Evolutionary conservation across 129 eudicot species (phyloP).

Genomic region (Centaurea solstitialis): DNA sequence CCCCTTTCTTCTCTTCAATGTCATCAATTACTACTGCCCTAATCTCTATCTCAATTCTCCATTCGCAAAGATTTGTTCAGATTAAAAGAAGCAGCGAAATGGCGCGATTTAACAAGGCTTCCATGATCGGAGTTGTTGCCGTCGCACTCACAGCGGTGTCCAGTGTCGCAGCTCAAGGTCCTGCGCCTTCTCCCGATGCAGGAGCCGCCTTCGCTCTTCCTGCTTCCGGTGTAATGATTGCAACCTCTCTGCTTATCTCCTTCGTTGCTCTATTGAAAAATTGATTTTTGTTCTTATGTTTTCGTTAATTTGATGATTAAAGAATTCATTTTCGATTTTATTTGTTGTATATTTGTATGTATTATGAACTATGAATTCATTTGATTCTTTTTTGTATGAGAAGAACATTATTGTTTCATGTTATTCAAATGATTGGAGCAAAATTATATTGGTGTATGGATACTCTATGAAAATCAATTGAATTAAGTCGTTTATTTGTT

Average conservation of each 20-base stretch:
- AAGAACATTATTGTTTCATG: background rate
- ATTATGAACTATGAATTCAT: constrained; percentile 5
- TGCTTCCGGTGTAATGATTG: constrained; percentile 30
- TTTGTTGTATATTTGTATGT: constrained; percentile 15
- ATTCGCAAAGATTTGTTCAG: background rate
- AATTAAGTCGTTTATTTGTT: no score
- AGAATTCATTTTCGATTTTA: background rate
- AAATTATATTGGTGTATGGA: no score
- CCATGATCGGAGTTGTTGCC: constrained; percentile 9
- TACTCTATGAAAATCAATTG: no score
- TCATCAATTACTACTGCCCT: background rate
- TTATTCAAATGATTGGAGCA: background rate
- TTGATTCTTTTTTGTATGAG: background rate
- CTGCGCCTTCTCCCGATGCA: constrained; percentile 47
- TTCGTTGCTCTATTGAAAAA: constrained; percentile 29
- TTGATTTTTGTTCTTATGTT: no score
- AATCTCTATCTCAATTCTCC: background rate
- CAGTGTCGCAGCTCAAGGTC: constrained; percentile 30
- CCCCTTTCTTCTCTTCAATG: background rate
- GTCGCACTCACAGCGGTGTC: constrained; percentile 5
- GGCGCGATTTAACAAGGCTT: constrained; percentile 28
- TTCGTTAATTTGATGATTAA: background rate
- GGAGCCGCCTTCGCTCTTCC: constrained; percentile 30
- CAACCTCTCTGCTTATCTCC: constrained; percentile 29
- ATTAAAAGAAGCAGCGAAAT: constrained; percentile 3